These are phyloP conservation scores for Wickerhamomyces xylosicus DNA, from an alignment of 805 yeast genomes.

Conservation along the genomic window DNA sequence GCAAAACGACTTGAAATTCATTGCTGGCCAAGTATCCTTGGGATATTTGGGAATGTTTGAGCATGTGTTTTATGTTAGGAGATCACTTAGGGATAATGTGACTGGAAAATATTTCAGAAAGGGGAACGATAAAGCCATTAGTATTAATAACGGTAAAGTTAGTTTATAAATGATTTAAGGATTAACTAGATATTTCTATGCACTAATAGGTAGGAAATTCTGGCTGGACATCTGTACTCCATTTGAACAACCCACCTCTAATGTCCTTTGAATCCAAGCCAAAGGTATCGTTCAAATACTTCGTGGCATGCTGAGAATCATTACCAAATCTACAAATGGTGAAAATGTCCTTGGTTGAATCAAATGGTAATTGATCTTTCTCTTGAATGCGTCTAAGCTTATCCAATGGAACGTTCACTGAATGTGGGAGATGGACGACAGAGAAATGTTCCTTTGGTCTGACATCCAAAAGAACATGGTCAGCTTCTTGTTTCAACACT, in stretches of 20 bases:
- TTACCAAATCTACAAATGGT: slow-evolving; percentile 85
- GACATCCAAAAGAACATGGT: slow-evolving; percentile 53
- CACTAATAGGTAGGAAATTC: slow-evolving; percentile 52
- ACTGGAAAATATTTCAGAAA: too few relatives aligned
- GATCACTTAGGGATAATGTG: not conserved
- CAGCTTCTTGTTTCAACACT: slow-evolving; percentile 5
- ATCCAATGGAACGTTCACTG: slow-evolving; percentile 57
- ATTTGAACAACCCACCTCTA: slow-evolving; percentile 65
- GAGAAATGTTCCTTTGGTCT: slow-evolving; percentile 70
- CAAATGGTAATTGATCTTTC: slow-evolving; percentile 20
- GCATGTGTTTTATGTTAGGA: not conserved
- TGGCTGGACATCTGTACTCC: slow-evolving; percentile 54
- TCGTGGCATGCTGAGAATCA: slow-evolving; percentile 77
- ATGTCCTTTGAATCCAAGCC: slow-evolving; percentile 52
- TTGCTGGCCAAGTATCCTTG: not conserved
- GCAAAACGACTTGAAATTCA: not conserved
- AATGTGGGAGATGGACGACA: slow-evolving; percentile 48
- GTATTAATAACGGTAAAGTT: not conserved
- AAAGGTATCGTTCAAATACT: slow-evolving; percentile 38
- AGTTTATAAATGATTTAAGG: not conserved
- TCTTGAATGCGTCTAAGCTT: slow-evolving; percentile 27
- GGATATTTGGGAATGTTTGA: not conserved
- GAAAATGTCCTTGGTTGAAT: slow-evolving; percentile 28
- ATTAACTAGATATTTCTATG: not conserved
- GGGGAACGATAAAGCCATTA: not conserved